Base-by-base conservation (phyloP, 768 basidiomycete genomes). In the Lactarius hatsudake region DNA sequence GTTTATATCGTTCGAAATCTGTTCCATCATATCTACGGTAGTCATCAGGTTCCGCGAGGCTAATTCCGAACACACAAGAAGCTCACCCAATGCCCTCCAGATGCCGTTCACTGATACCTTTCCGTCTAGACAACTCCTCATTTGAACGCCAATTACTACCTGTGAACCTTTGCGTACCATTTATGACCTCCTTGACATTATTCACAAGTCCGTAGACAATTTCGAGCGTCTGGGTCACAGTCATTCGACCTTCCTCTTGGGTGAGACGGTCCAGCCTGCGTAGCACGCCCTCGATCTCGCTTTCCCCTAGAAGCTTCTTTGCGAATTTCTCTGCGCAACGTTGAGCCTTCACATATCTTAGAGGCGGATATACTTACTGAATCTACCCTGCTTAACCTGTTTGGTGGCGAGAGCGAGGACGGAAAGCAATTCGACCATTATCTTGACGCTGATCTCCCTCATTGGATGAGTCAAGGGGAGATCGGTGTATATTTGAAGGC, bases 251-350 rank as follows among this genome's bases (percentile, higher is more conserved):
- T 20, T 64, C 64, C 15, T 64, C 58, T 18, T 40, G 26, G 0
- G 58, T 59, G 20, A 64, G 64, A 10, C 38, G 51, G 26, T 53
- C 36, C 4, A 64, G 17, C 26, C 57, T 48, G 30, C 36, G n/a
- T n/a, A 59, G 34, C 1, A 20, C 26, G 5, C 23, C 45, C 7
- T 59, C 34, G 2, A 64, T 58, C 4, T 59, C 63, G 20, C 58
- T 64, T 12, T 64, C 56, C 38, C 63, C 63, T 9, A 58, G 26
- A 1, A 64, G 23, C 57, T 57, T 51, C 57, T 26, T 58, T 12
- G 40, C 26, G 8, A 64, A 40, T 40, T 59, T 64, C 34, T 51
- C 63, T 64, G 48, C 12, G 13, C 28, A 12, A 4, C 2, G 1
- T 23, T 59, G 15, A 65, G 51, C 8, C 2, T 13, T 23, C 6